Evolutionary conservation across 768 basidiomycete species (phyloP), one percentile per base, ranked within the genome.

Genomic region (Leccinum boreale): DNA sequence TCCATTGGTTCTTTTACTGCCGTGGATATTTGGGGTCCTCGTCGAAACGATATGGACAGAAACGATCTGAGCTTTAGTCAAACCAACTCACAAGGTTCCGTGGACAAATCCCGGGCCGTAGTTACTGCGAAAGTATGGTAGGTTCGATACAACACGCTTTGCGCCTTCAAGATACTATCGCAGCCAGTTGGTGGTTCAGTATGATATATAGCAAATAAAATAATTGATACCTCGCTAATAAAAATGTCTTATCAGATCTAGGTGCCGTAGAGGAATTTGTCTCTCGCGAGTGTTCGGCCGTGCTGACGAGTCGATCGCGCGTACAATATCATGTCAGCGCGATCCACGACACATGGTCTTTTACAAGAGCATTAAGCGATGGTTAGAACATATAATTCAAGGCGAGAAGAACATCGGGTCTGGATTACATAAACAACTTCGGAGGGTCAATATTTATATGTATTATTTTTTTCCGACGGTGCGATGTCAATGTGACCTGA

Each of bases 221-320:
- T 21, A 17, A 14, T 2, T 7, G 77, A 14, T 52, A 65, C 84
- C 72, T 85, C 84, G 74, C 59, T 86, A 80, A 1, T 89, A 71
- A 68, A 87, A 90, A 15, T 73, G 62, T 73, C 68, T 89, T 85
- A 66, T 90, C 88, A 78, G 77, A 59, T 87, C 87, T 26, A 85
- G 71, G 59, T 85, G 81, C 59, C 79, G 65, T 39, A 0, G 80
- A 69, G 1, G 74, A 1, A 55, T 83, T 84, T 2, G 84, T 71
- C 26, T 17, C 15, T 35, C 31, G 31, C 35, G 35, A 35, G 35
- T 35, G 35, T 35, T 35, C 33, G 14, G 33, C 33, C 33, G 14
- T 35, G 31, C 31, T 33, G 31, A 33, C 5, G 31, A 33, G 33
- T 15, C 33, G 33, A 35, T 35, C 17, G 36, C 36, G n/a, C 36